phyloP scores from a whole-genome alignment of 257 asterid species.

The Nicotiana obtusifolia region DNA sequence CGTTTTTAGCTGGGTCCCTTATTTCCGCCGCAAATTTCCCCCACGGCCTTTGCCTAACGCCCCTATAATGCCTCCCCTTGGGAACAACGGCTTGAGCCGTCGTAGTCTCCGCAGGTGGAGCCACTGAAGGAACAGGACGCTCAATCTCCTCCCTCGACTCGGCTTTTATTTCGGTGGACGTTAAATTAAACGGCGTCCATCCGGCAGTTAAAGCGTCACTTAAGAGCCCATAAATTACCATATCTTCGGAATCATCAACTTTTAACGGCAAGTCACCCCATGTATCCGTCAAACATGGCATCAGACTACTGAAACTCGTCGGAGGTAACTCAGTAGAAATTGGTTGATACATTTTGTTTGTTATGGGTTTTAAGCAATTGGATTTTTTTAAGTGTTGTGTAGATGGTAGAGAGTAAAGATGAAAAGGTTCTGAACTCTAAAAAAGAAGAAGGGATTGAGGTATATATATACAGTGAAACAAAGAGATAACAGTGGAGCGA shows the following conservation, averaged over 20 bases:
- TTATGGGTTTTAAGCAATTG: neutral
- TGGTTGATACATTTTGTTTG: conserved; percentile 30
- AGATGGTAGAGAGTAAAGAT: neutral
- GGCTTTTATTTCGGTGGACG: conserved; percentile 36
- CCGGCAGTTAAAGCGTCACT: conserved; percentile 75
- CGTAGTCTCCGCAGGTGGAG: conserved; percentile 13
- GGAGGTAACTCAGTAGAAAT: conserved; percentile 18
- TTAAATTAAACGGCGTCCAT: conserved; percentile 62
- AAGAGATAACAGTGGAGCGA: neutral
- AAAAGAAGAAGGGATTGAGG: neutral
- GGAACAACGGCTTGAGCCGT: conserved; percentile 20
- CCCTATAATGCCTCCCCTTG: conserved; percentile 64
- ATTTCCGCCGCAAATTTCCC: conserved; percentile 93
- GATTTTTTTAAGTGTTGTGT: neutral
- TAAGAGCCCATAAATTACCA: conserved; percentile 70
- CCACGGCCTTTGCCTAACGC: conserved; percentile 88
- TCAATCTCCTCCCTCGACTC: conserved; percentile 42
- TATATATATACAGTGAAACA: conserved; percentile 37
- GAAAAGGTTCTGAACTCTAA: conserved; percentile 19
- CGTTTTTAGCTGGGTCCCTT: conserved; percentile 83
- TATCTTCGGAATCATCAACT: conserved; percentile 76
- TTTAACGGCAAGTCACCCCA: conserved; percentile 90
- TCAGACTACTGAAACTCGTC: conserved; percentile 50
- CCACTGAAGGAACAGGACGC: conserved; percentile 7
- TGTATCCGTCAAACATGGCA: conserved; percentile 60